Base-by-base conservation (phyloP, 768 basidiomycete genomes). In the Leccinum ochraceum region DNA sequence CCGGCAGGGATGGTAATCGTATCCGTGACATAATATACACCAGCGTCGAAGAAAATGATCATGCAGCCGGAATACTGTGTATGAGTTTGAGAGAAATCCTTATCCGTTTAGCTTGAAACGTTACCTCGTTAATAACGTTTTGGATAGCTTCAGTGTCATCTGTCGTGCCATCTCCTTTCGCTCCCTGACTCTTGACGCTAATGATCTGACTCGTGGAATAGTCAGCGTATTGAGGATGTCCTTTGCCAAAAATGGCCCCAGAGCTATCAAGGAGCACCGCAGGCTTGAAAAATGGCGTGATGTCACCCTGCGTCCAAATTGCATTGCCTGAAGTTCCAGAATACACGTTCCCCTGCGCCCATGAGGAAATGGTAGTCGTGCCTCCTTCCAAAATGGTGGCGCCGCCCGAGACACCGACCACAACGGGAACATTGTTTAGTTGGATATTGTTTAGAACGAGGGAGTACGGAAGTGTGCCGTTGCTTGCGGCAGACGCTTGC, bases 41-140 rank as follows among this genome's bases (percentile, higher is more conserved):
- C 83, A 1, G 88, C 87, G 63, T 93, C 91, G 69, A 92, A 85
- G 78, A 90, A 92, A 52, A 93, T 86, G 68, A 94, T 86, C 67
- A 86, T 90, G 79, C 86, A 85, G 9, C 86, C 86, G 6, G 86
- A 76, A 65, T 80, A 89, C 89, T 90, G 60, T 3, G 8, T 0
- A 14, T 9, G 5, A 2, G 28, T 50, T 17, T 34, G 13, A 28
- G n/a, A 14, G 6, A 52, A 28, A 52, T 17, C 32, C 32, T 22
- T 13, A 32, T 36, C 20, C 9, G 2, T 5, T 10, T 32, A 24
- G 5, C 36, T 14, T 9, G 1, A 7, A 36, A 9, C 1, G 13
- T 26, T 60, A 84, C 89, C 74, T 85, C 71, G 50, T 80, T 68
- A 53, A 93, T 80, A 17, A 90, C 75, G 6, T 78, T 75, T 63